These are phyloP conservation scores for Diaporthe velutina DNA, from an alignment of 2,329 filamentous ascomycete genomes.

Conservation along the genomic window DNA sequence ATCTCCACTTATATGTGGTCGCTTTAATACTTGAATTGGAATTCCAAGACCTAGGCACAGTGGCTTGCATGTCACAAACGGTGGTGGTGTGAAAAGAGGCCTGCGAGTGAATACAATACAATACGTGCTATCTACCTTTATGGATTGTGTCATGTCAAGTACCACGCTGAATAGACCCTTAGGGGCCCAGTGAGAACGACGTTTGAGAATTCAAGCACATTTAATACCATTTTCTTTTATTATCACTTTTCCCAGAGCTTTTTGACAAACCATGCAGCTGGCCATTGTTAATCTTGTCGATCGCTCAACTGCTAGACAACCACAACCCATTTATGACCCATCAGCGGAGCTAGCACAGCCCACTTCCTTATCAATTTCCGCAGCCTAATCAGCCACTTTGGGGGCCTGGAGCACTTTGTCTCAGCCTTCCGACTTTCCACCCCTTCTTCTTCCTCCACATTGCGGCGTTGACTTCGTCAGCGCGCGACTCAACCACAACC, in stretches of 20 bases:
- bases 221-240: background rate
- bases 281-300: slow-evolving; percentile 4
- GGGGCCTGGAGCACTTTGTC: slow-evolving; percentile 29
- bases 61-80: background rate
- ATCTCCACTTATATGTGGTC: background rate
- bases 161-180: background rate
- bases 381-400: slow-evolving; percentile 29
- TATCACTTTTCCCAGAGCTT: background rate
- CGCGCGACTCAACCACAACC: slow-evolving; percentile 12
- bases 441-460: slow-evolving; percentile 16
- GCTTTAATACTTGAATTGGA: background rate
- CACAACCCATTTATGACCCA: background rate
- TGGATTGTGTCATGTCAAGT: background rate
- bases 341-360: slow-evolving; percentile 23
- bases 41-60: background rate
- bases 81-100: background rate
- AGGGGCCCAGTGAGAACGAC: background rate
- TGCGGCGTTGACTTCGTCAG: slow-evolving; percentile 32
- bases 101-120: no score
- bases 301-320: background rate
- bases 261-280: background rate
- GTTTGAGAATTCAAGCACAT: background rate
- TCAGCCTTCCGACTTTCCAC: slow-evolving; percentile 32
- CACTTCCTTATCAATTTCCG: slow-evolving; percentile 18
- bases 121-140: background rate